These are phyloP conservation scores for Lathyrus oleraceus DNA, from an alignment of 306 rosid genomes.

Conservation along the genomic window DNA sequence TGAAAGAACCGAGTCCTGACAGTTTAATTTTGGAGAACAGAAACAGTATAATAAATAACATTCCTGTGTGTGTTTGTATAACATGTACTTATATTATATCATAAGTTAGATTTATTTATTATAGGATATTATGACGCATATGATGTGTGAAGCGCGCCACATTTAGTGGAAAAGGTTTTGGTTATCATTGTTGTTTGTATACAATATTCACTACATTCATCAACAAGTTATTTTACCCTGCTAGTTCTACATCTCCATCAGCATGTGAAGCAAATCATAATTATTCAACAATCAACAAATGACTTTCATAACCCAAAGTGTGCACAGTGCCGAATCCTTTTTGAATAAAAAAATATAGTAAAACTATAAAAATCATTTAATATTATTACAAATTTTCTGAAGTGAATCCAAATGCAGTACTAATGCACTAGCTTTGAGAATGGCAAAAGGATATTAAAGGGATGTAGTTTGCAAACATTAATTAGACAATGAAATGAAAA, in stretches of 20 bases:
- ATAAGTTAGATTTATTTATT: slow-evolving; percentile 1
- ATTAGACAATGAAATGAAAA: slow-evolving; percentile 18
- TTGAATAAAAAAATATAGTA: not conserved
- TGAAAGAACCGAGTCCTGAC: not conserved
- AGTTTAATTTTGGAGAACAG: not conserved
- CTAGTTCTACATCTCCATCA: slow-evolving; percentile 29
- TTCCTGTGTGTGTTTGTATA: not conserved
- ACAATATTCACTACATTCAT: slow-evolving; percentile 18
- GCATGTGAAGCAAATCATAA: slow-evolving; percentile 2
- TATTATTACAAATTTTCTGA: slow-evolving; percentile 10
- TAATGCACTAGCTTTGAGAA: not conserved
- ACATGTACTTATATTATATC: not conserved
- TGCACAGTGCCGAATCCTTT: not conserved
- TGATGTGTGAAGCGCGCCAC: not conserved
- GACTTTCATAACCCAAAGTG: slow-evolving; percentile 10
- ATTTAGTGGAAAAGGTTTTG: not conserved
- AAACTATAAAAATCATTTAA: slow-evolving; percentile 16
- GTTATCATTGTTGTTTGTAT: not conserved
- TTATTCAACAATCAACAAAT: not conserved
- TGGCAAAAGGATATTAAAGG: slow-evolving; percentile 3
- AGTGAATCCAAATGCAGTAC: slow-evolving; percentile 19
- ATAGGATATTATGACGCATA: not conserved
- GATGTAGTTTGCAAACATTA: slow-evolving; percentile 25
- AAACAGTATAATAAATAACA: not conserved
- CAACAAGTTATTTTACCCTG: slow-evolving; percentile 6